Conservation (phyloP, 2,329 filamentous ascomycete genomes). For the Penicillium nordicum region DNA sequence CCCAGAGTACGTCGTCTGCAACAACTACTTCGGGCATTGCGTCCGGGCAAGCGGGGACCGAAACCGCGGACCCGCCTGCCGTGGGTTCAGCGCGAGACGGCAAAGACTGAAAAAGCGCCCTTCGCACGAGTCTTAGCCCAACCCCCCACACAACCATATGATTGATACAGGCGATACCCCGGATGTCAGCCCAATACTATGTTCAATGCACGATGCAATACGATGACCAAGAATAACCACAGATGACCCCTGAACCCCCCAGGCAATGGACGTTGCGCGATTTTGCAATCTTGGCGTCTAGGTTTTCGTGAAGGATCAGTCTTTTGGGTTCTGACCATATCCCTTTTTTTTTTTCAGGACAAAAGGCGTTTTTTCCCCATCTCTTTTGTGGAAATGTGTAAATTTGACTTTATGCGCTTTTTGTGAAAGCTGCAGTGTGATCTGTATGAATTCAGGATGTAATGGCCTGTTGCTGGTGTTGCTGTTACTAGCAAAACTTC, state of each 20-base stretch:
- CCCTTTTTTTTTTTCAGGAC: neutral
- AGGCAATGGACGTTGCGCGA: neutral
- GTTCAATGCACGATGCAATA: neutral
- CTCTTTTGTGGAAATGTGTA: neutral
- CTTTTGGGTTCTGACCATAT: neutral
- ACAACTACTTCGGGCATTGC: slow-evolving; percentile 6
- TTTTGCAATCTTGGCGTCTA: neutral
- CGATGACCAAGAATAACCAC: neutral
- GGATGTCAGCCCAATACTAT: neutral
- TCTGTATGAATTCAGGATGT: neutral
- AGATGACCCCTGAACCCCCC: neutral
- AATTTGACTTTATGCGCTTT: neutral
- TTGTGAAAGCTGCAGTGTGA: neutral
- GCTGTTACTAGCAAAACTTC: neutral
- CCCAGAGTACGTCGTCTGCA: slow-evolving; percentile 3
- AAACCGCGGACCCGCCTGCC: slow-evolving; percentile 18
- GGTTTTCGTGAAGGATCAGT: neutral
- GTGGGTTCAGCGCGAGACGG: slow-evolving; percentile 14
- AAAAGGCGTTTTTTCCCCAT: neutral
- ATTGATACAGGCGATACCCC: slow-evolving; percentile 2
- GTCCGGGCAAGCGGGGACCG: slow-evolving; percentile 19
- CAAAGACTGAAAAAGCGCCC: slow-evolving; percentile 15
- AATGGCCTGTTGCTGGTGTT: neutral
- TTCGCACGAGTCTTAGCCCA: neutral
- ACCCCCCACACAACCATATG: neutral